A percentile compares a stretch with the other conserved stretches of the same genome.
Conservation (phyloP, 73 alveolate genomes). For the Loxodes magnus region DNA sequence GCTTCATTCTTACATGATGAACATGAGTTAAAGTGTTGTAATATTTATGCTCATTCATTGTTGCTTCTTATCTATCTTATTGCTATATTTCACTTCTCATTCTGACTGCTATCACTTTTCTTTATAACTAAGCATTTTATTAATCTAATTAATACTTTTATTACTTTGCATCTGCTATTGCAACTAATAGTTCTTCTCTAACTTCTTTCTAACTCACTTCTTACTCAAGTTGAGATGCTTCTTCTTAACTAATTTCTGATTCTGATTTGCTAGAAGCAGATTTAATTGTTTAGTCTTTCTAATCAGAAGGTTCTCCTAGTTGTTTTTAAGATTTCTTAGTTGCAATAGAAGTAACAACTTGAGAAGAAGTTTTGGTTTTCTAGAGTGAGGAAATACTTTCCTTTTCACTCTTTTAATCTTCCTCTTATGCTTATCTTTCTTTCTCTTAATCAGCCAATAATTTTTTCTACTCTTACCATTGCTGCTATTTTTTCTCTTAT, state of each 20-base stretch:
- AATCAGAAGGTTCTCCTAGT: conserved; percentile 16
- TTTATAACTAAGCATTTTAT: conserved; percentile 58
- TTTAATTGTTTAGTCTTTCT: conserved; percentile 20
- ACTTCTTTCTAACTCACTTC: conserved; percentile 55
- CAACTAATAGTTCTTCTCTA: conserved; percentile 58
- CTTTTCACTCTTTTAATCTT: conserved; percentile 1
- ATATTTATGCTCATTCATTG: conserved; percentile 77
- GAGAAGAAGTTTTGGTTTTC: too few species aligned
- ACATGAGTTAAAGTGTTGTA: conserved; percentile 84
- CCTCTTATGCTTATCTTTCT: conserved; percentile 34
- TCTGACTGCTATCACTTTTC: conserved; percentile 37
- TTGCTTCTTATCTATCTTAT: conserved; percentile 51
- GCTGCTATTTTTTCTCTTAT: conserved; percentile 30
- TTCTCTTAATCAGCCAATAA: conserved; percentile 32
- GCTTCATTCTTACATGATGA: conserved; percentile 75
- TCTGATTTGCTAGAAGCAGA: conserved; percentile 8
- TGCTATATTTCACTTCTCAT: conserved; percentile 39
- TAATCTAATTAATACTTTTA: conserved; percentile 53
- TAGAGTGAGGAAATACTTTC: background rate
- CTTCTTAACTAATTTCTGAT: background rate
- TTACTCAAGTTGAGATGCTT: conserved; percentile 19
- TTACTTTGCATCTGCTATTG: conserved; percentile 65
- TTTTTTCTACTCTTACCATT: conserved; percentile 41
- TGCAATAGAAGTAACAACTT: too few species aligned
- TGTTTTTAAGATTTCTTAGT: too few species aligned